Conservation (phyloP, 106 monocot species). For the Narthecium ossifragum region DNA sequence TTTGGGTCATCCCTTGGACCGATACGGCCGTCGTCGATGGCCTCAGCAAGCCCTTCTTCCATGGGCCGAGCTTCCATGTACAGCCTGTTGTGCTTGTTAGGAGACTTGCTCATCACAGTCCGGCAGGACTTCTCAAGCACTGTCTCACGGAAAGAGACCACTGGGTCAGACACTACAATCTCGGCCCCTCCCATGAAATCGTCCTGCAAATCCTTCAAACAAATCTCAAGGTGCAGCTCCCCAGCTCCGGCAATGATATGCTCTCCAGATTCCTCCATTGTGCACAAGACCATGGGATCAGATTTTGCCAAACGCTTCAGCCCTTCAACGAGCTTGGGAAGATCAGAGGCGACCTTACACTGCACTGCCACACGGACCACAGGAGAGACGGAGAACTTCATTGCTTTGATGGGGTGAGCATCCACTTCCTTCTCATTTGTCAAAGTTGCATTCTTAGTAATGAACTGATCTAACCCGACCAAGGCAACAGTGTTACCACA, state of each 20-base stretch:
- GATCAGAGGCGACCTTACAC: constrained; percentile 33
- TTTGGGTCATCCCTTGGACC: constrained; percentile 44
- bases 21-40: constrained; percentile 35
- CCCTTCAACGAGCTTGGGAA: constrained; percentile 51
- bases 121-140: constrained; percentile 31
- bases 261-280: constrained; percentile 43
- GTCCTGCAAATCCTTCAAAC: constrained; percentile 39
- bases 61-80: constrained; percentile 44
- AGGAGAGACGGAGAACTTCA: constrained; percentile 16
- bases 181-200: constrained; percentile 56
- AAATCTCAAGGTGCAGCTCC: constrained; percentile 48
- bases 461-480: constrained; percentile 18
- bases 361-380: constrained; percentile 15
- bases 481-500: constrained; percentile 10
- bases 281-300: constrained; percentile 44
- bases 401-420: constrained; percentile 18
- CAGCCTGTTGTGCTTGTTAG: constrained; percentile 44
- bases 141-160: constrained; percentile 46
- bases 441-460: constrained; percentile 12
- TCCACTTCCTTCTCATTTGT: constrained; percentile 20
- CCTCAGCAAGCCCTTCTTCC: constrained; percentile 36
- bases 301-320: constrained; percentile 40
- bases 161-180: constrained; percentile 31
- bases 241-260: constrained; percentile 48
- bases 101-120: constrained; percentile 45